Base-by-base conservation (phyloP, 1,284 basidiomycete genomes). In the Trametes hirsuta region DNA sequence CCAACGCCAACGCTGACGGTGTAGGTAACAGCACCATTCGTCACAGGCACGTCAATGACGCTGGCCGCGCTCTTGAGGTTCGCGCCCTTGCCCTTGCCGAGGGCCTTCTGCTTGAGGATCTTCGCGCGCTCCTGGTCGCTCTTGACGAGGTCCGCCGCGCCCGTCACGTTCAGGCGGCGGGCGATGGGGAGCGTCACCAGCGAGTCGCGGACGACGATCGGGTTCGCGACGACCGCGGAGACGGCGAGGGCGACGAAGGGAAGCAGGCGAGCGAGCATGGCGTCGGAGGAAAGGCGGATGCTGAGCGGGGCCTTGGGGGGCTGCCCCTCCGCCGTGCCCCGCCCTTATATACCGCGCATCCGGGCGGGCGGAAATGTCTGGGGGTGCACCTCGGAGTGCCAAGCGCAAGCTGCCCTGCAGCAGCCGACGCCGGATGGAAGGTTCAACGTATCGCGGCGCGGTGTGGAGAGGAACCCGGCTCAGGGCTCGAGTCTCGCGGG, bases 1-100 rank as follows among this genome's bases (percentile, higher is more conserved):
- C 70, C 71, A 22, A 72, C 65, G 21, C 64, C 66, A 22, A 71
- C 64, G 35, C 47, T 66, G 22, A 58, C 66, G 40, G 69, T 69
- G 59, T 73, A 73, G 37, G 64, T 53, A 3, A 67, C 64, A 6
- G 64, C 71, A 35, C 53, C 56, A 62, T 73, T 73, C 11, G 68
- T 71, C 1, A 63, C 66, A 5, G 63, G 58, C n/a, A 63, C 41
- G 40, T 42, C 49, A 52, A 66, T 57, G 24, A 62, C 22, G 6
- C 57, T 57, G 1, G 58, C 55, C 39, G 24, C 39, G 10, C 48
- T 18, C 22, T 55, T 48, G 47, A 40, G 46, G 30, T 34, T 54
- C n/a, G 51, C 25, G n/a, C 34, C 40, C 52, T 58, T 49, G 41
- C 37, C 49, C 24, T 42, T 21, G 15, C 46, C 52, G 37, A 50